These are phyloP conservation scores for Toxicodendron radicans DNA, from an alignment of 345 rosid species.

Conservation along the genomic window DNA sequence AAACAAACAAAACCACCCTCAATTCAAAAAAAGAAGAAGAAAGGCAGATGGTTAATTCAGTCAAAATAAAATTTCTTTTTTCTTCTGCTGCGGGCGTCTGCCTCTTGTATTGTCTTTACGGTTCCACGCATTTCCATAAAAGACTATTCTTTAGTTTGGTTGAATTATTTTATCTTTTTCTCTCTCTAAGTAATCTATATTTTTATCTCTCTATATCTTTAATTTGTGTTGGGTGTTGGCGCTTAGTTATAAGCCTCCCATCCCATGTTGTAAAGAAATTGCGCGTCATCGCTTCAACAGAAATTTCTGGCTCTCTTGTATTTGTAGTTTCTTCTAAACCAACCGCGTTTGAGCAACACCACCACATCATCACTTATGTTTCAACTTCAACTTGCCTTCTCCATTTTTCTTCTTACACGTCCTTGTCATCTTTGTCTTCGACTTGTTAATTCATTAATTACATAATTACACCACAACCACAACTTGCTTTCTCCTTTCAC, in stretches of 20 bases:
- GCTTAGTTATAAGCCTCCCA: constrained; percentile 7
- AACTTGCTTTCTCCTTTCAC: background rate
- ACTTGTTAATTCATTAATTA: background rate
- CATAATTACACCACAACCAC: background rate
- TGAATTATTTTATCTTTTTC: background rate
- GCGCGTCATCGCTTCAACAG: constrained; percentile 16
- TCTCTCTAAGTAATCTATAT: background rate
- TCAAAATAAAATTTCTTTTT: constrained; percentile 20
- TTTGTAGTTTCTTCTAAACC: background rate
- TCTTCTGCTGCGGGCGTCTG: constrained; percentile 13
- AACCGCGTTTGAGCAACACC: background rate
- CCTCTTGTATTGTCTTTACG: background rate
- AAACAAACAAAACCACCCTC: constrained; percentile 3
- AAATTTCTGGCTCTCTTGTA: constrained; percentile 14
- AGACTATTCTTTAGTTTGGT: background rate
- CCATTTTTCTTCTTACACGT: background rate
- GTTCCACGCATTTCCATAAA: constrained; percentile 30
- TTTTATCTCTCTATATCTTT: background rate
- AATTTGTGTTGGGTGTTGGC: background rate
- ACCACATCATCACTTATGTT: constrained; percentile 3
- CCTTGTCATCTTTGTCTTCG: background rate
- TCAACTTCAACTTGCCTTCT: constrained; percentile 10
- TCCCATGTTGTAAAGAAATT: constrained; percentile 12
- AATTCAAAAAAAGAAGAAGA: background rate
- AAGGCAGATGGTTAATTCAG: constrained; percentile 11